phyloP scores from a whole-genome alignment of 2,329 filamentous ascomycete genomes.

The Microdochium nivale region DNA sequence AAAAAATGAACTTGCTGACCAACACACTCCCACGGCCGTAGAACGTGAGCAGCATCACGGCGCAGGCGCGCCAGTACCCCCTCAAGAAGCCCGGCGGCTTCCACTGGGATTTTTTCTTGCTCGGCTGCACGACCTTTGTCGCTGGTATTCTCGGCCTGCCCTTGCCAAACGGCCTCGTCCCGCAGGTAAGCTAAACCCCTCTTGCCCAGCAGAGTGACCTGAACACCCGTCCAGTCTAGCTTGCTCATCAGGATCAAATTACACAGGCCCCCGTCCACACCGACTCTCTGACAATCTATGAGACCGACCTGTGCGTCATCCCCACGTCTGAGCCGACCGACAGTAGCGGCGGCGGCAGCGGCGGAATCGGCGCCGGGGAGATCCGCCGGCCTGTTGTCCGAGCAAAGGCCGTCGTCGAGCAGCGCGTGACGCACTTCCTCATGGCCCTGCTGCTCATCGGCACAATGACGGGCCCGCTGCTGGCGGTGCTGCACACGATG shows the following conservation, averaged over 20 bases:
- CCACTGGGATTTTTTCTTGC: conserved; percentile 51
- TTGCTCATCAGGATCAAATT: neutral
- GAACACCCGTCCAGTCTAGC: neutral
- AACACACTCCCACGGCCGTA: conserved; percentile 4
- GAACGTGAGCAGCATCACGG: conserved; percentile 45
- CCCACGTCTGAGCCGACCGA: conserved; percentile 26
- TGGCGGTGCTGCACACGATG: conserved; percentile 43
- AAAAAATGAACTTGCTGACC: neutral
- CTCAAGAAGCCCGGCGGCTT: conserved; percentile 51
- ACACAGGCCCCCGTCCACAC: conserved; percentile 48
- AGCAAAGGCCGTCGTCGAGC: conserved; percentile 42
- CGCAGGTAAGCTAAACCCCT: conserved; percentile 18
- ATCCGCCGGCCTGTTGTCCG: conserved; percentile 33
- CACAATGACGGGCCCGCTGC: conserved; percentile 46
- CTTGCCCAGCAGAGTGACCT: neutral
- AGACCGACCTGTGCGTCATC: conserved; percentile 28
- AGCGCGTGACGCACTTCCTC: conserved; percentile 45
- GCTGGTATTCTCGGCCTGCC: conserved; percentile 47
- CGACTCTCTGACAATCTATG: conserved; percentile 35
- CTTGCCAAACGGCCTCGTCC: conserved; percentile 49
- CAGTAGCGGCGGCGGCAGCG: no score
- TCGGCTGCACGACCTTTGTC: conserved; percentile 46
- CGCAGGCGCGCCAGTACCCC: conserved; percentile 46
- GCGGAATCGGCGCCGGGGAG: conserved; percentile 18
- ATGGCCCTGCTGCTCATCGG: conserved; percentile 45